phyloP scores from a whole-genome alignment of 257 asterid genomes.

The Scutellaria baicalensis region DNA sequence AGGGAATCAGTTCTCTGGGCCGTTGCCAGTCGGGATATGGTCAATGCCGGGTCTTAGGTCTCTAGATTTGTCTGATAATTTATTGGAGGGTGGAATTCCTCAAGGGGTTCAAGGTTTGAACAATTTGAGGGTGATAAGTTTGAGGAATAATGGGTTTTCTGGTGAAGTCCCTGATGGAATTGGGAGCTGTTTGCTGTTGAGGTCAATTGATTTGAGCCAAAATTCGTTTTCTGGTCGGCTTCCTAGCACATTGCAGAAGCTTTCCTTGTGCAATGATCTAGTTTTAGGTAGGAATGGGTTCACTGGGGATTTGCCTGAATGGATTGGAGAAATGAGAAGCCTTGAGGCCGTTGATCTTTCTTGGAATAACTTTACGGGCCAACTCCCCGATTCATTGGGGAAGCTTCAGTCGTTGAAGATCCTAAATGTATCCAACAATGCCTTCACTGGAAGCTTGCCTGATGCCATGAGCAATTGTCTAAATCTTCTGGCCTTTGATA shows the following conservation, averaged over 20 bases:
- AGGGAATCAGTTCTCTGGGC: conserved; percentile 71
- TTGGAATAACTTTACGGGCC: conserved; percentile 53
- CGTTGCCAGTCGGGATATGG: conserved; percentile 62
- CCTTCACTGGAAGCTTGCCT: conserved; percentile 55
- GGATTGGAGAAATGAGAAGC: conserved; percentile 78
- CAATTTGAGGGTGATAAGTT: conserved; percentile 49
- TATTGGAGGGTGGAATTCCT: conserved; percentile 64
- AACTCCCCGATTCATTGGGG: conserved; percentile 48
- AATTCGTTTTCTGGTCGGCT: conserved; percentile 54
- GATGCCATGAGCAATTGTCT: conserved; percentile 41
- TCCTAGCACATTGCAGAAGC: conserved; percentile 70
- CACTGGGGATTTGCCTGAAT: conserved; percentile 45
- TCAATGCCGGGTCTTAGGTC: conserved; percentile 59
- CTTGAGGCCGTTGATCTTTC: conserved; percentile 66
- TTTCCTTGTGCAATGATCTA: conserved; percentile 45
- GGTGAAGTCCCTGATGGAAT: conserved; percentile 66
- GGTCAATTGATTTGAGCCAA: conserved; percentile 60
- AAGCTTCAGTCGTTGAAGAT: conserved; percentile 54
- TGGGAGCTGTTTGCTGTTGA: conserved; percentile 57
- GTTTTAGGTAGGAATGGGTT: conserved; percentile 43
- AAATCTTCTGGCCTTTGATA: conserved; percentile 55
- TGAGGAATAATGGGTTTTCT: conserved; percentile 45
- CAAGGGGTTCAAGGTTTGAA: conserved; percentile 41
- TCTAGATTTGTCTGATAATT: conserved; percentile 72
- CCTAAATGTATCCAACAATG: conserved; percentile 54